Evolutionary conservation across 768 basidiomycete genomes (phyloP), one percentile per base, ranked within the genome.

Genomic region (Rhodotorula paludigena): DNA sequence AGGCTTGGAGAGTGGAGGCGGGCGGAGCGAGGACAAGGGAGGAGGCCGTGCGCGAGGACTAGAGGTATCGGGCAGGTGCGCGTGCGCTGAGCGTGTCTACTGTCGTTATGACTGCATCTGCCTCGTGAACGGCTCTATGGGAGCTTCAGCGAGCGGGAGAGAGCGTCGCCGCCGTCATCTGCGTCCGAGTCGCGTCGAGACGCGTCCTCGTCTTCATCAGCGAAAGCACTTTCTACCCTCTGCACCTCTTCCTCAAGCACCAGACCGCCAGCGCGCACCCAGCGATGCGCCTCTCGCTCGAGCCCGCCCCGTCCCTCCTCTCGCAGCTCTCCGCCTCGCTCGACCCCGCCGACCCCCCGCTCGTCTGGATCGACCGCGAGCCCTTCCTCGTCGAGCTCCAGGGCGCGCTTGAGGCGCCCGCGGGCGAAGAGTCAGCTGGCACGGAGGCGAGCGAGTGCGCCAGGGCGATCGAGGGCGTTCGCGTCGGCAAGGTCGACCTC

Each of bases 341-440:
- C 69, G 14, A 39, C 12, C 3, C 56, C 5, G 32, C 47, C 36
- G 42, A 55, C n/a, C 70, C 65, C 1, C 73, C 74, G 0, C 66
- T 72, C 57, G 60, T 68, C 25, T 64, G 71, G 45, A 66, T 73
- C 58, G 71, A 73, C 57, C 33, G 39, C n/a, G 69, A 76, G 51
- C 71, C 73, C 32, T 69, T 76, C 57, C 61, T 76, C 49, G 28
- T 76, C 45, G 75, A 76, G 47, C 57, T 76, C 7, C 75, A 76
- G 57, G 75, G 75, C 21, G 33, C 33, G 12, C 67, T 76, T 36
- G 75, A 73, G 21, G 52, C 66, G 2, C 68, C 64, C 1, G 47
- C 55, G 2, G 60, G 53, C n/a, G 54, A 61, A 20, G 32, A 23
- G 5, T 55, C 48, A 6, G 64, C 60, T 0, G 67, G n/a, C 8